Evolutionary conservation across 2,329 filamentous ascomycete species (phyloP), one percentile per base, ranked within the genome.

Genomic region (Botrytis deweyae): DNA sequence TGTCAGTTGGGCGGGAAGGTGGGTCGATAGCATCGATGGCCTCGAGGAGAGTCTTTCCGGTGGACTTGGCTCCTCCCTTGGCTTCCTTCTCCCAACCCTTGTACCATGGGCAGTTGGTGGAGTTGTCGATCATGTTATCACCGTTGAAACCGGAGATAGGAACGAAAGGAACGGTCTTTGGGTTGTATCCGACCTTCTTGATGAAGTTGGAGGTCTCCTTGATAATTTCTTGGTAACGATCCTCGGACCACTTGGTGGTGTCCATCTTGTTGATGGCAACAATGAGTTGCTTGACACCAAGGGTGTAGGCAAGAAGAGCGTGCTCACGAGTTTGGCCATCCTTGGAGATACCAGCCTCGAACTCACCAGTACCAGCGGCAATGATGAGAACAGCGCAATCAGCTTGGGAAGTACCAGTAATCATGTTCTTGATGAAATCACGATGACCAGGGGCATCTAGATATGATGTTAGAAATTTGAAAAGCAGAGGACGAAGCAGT

Each of bases 341-440:
- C 94, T 99, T 99, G 92, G 96, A 98, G 93, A 99, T 99, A 98
- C 96, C 96, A 92, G 96, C 96, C 92, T 99, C 96, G 92, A 99
- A 99, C 92, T 99, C 96, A 98, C 96, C 96, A 94, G 94, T 97
- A 90, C 96, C 96, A 84, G 96, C 94, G 83, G 95, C 96, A 88
- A 99, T 99, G 89, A 99, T 98, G 90, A 99, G 95, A 87, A 99
- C 94, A 84, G 96, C 96, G 89, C 96, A 98, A 85, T 99, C 96
- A 83, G 96, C 96, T 93, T 98, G 96, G 87, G 96, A 99, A 85
- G 96, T 98, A 95, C 96, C 96, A 92, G 96, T 98, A 87, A 99
- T 99, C 96, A 99, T 99, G 95, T 98, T 99, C 95, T 99, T 99
- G 94, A 99, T 98, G 91, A 98, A 99, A 86, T 99, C 96, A 96